Evolutionary conservation across 441 rosid species (phyloP).

Genomic region (Jatropha multifida): DNA sequence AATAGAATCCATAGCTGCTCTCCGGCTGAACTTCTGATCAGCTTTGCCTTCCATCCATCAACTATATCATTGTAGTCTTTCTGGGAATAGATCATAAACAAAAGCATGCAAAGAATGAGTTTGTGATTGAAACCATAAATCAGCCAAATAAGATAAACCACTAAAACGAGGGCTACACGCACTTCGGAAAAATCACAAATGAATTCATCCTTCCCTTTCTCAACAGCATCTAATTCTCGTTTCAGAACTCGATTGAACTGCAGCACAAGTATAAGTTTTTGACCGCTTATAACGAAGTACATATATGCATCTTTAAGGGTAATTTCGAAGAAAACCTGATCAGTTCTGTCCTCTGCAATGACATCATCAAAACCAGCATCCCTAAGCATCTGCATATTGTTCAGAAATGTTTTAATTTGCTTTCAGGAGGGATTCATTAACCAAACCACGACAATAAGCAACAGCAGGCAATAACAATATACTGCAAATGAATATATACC

Average conservation of each 20-base stretch:
- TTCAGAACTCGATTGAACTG: slow-evolving; percentile 77
- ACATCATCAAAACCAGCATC: slow-evolving; percentile 82
- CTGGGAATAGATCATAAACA: slow-evolving; percentile 36
- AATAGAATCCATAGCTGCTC: slow-evolving; percentile 97
- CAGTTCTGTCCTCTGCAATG: slow-evolving; percentile 82
- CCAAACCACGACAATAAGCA: background rate
- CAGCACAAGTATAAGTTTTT: slow-evolving; percentile 17
- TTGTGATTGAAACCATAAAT: background rate
- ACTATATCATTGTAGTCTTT: slow-evolving; percentile 90
- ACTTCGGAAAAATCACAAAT: slow-evolving; percentile 75
- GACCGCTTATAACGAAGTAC: background rate
- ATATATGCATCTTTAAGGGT: background rate
- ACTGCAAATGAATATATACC: slow-evolving; percentile 39
- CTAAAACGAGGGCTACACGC: slow-evolving; percentile 9
- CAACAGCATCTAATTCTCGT: slow-evolving; percentile 58
- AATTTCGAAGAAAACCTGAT: slow-evolving; percentile 51
- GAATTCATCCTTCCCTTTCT: slow-evolving; percentile 70
- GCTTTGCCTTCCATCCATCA: slow-evolving; percentile 93
- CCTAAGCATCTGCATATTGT: slow-evolving; percentile 62
- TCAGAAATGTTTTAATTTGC: background rate
- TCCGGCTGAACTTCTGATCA: slow-evolving; percentile 61
- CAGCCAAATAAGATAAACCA: no score
- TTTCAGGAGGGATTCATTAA: background rate
- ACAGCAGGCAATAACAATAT: background rate
- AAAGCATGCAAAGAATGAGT: background rate